phyloP scores from a whole-genome alignment of 2,329 filamentous ascomycete species.

The Eutypella sp. region DNA sequence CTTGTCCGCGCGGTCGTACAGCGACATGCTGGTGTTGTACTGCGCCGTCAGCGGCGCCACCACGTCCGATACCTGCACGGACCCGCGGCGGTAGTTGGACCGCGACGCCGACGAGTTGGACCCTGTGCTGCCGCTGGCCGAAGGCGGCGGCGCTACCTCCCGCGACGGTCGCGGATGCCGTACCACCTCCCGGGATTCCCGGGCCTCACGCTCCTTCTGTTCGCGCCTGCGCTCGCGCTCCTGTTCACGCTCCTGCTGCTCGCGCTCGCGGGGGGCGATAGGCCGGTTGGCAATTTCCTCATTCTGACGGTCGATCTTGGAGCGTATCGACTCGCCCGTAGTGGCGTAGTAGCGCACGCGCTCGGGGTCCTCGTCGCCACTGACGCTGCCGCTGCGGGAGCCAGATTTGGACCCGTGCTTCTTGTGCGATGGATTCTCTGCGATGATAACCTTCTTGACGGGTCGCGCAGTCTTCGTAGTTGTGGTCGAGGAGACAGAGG shows the following conservation, averaged over 20 bases:
- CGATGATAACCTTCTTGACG: constrained; percentile 33
- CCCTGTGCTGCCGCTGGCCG: too few relatives aligned
- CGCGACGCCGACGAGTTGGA: not conserved
- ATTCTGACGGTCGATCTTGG: constrained; percentile 37
- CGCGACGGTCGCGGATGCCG: too few relatives aligned
- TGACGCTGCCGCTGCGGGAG: constrained; percentile 24
- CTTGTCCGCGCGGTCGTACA: not conserved
- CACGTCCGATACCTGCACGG: constrained; percentile 27
- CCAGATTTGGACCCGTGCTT: constrained; percentile 31
- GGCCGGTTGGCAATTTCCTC: constrained; percentile 36
- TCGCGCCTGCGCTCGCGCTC: not conserved
- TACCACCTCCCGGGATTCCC: too few relatives aligned
- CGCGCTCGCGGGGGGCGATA: constrained; percentile 12
- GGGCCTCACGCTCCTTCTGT: not conserved
- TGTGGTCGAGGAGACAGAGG: too few relatives aligned
- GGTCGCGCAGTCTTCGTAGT: too few relatives aligned
- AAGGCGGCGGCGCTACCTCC: too few relatives aligned
- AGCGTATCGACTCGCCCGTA: constrained; percentile 11
- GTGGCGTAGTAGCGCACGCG: constrained; percentile 1
- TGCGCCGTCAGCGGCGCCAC: not conserved
- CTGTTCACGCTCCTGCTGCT: not conserved
- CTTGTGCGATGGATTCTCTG: constrained; percentile 25
- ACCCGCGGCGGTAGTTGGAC: constrained; percentile 19
- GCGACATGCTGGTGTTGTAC: not conserved
- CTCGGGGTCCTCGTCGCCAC: constrained; percentile 20